Evolutionary conservation across 805 yeast species (phyloP).

Genomic region (Myxozyma geophila): DNA sequence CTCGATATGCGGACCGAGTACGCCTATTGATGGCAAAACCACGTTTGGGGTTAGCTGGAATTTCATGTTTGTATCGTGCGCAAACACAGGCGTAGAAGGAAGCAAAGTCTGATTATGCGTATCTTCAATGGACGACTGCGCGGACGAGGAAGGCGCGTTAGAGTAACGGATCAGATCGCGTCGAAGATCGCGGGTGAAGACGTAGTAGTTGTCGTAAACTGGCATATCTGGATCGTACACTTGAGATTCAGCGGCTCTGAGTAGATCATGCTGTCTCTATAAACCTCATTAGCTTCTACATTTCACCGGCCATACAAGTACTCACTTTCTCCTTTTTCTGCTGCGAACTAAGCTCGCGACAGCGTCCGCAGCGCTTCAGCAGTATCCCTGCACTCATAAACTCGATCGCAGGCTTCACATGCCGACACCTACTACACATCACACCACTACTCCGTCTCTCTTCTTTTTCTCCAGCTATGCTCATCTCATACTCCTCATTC

Average conservation of each 20-base stretch:
- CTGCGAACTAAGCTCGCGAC: slow-evolving; percentile 20
- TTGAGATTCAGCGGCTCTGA: slow-evolving; percentile 8
- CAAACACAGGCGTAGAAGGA: not conserved
- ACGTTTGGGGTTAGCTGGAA: slow-evolving; percentile 6
- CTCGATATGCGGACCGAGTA: not conserved
- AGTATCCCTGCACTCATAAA: slow-evolving; percentile 5
- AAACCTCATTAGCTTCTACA: not conserved
- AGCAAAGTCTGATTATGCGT: not conserved
- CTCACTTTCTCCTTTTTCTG: slow-evolving; percentile 20
- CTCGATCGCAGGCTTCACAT: slow-evolving; percentile 8
- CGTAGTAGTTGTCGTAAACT: slow-evolving; percentile 17
- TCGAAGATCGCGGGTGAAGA: slow-evolving; percentile 20
- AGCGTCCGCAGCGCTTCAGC: slow-evolving; percentile 14
- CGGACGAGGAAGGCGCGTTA: not conserved
- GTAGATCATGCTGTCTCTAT: slow-evolving; percentile 10
- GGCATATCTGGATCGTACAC: slow-evolving; percentile 11
- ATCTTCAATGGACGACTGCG: not conserved
- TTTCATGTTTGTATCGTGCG: slow-evolving; percentile 14
- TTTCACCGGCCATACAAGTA: not conserved
- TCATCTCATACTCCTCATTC: not conserved
- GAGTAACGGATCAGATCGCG: slow-evolving; percentile 13
- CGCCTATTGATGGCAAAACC: slow-evolving; percentile 9
- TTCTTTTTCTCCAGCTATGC: too few relatives aligned
- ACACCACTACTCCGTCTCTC: not conserved
- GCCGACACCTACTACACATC: slow-evolving; percentile 25